phyloP scores from a whole-genome alignment of 2,329 filamentous ascomycete genomes.

The Aspergillus ibericus region DNA sequence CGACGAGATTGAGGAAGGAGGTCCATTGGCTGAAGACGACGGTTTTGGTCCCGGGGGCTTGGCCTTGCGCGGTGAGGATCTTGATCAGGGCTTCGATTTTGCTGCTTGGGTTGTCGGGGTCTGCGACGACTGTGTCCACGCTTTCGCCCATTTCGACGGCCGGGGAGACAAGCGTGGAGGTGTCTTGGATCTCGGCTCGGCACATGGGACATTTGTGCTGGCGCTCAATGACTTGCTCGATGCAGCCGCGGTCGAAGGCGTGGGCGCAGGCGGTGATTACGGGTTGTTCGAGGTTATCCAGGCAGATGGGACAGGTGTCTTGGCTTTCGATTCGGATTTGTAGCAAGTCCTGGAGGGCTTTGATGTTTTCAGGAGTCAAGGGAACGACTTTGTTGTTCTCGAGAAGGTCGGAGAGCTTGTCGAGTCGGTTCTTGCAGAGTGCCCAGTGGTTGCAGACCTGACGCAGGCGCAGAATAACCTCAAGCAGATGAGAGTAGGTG shows the following conservation, averaged over 20 bases:
- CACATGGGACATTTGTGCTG: conserved; percentile 86
- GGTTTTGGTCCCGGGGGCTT: conserved; percentile 67
- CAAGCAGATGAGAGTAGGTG: conserved; percentile 72
- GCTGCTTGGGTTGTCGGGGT: conserved; percentile 68
- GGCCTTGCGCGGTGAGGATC: conserved; percentile 70
- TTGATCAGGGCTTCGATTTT: conserved; percentile 79
- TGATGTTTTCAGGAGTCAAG: conserved; percentile 70
- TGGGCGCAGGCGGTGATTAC: conserved; percentile 86
- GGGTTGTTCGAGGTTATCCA: conserved; percentile 69
- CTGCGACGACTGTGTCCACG: conserved; percentile 52
- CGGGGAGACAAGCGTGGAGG: conserved; percentile 65
- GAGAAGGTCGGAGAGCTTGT: conserved; percentile 68
- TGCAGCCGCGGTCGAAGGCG: conserved; percentile 72
- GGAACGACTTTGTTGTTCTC: conserved; percentile 67
- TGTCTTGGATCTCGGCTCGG: conserved; percentile 64
- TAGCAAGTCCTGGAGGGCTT: conserved; percentile 71
- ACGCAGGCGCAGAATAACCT: conserved; percentile 76
- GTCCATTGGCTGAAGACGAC: conserved; percentile 84
- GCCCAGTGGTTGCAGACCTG: conserved; percentile 91
- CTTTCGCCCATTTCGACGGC: conserved; percentile 57
- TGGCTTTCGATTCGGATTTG: conserved; percentile 75
- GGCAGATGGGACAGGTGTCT: conserved; percentile 80
- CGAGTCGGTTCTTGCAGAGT: conserved; percentile 72
- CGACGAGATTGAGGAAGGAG: conserved; percentile 72
- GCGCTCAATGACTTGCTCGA: conserved; percentile 69